Conservation (phyloP, 805 yeast genomes). For the Spathaspora girioi region DNA sequence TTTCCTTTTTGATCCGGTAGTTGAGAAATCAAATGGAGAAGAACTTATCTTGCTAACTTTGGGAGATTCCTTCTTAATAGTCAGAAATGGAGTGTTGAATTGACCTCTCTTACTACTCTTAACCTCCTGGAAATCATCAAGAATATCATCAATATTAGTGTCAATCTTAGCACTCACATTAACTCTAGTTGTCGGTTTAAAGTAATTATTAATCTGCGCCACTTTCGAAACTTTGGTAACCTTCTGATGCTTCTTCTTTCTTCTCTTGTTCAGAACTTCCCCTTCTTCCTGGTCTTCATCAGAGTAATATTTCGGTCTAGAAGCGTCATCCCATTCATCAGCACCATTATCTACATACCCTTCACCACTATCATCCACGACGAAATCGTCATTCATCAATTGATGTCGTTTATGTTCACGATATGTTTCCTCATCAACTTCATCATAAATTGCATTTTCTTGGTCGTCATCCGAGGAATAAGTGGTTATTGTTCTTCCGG, state of each 20-base stretch:
- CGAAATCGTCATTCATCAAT: slow-evolving; percentile 84
- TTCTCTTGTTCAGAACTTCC: slow-evolving; percentile 18
- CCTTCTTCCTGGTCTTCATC: slow-evolving; percentile 54
- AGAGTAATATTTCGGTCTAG: slow-evolving; percentile 49
- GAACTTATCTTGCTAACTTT: slow-evolving; percentile 13
- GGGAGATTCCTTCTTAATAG: slow-evolving; percentile 13
- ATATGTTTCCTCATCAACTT: slow-evolving; percentile 78
- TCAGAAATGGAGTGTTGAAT: neutral
- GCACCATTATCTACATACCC: slow-evolving; percentile 94
- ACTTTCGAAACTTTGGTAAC: slow-evolving; percentile 36
- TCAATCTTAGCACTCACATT: slow-evolving; percentile 35
- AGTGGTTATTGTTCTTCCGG: slow-evolving; percentile 46
- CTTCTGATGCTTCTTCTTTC: slow-evolving; percentile 16
- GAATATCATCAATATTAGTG: slow-evolving; percentile 61
- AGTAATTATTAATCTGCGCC: slow-evolving; percentile 51
- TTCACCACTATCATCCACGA: slow-evolving; percentile 89
- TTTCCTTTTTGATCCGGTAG: slow-evolving; percentile 19
- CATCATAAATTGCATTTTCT: slow-evolving; percentile 71
- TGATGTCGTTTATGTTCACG: slow-evolving; percentile 75
- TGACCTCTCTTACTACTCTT: slow-evolving; percentile 11
- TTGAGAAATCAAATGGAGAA: slow-evolving; percentile 21
- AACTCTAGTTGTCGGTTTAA: slow-evolving; percentile 36
- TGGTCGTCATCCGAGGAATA: slow-evolving; percentile 39
- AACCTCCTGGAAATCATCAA: slow-evolving; percentile 47
- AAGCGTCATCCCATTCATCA: slow-evolving; percentile 75